Conservation (phyloP, 2,329 filamentous ascomycete species). For the Aspergillus nomiae region DNA sequence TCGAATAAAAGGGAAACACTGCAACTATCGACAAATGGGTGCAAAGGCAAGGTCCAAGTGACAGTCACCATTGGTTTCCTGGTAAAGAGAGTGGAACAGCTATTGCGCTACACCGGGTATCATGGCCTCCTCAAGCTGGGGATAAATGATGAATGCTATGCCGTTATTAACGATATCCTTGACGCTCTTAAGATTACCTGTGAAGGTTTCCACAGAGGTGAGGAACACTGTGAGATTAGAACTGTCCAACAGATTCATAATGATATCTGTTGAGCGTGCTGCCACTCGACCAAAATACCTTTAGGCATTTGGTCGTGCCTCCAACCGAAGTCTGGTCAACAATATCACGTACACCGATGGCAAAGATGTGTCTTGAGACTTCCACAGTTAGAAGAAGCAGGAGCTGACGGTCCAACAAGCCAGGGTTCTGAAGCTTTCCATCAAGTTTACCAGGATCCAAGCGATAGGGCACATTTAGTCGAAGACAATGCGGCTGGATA, state of each 20-base stretch:
- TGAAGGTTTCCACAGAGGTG: not conserved
- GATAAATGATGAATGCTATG: not conserved
- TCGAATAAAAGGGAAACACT: not conserved
- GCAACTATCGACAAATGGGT: not conserved
- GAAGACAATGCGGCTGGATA: not conserved
- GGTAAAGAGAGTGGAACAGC: not conserved
- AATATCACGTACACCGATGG: not conserved
- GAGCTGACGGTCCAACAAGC: not conserved
- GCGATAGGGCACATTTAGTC: not conserved
- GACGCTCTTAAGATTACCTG: not conserved
- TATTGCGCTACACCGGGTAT: not conserved
- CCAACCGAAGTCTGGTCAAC: too few species aligned
- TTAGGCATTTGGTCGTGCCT: too few species aligned
- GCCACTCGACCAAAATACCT: too few species aligned
- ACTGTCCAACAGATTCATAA: not conserved
- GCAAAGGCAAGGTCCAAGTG: not conserved
- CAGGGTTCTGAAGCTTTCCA: not conserved
- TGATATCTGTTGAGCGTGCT: not conserved
- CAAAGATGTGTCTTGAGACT: too few species aligned
- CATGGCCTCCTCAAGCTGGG: not conserved
- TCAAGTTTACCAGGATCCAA: not conserved
- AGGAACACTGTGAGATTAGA: not conserved
- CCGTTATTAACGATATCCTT: not conserved
- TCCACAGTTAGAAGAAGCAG: not conserved
- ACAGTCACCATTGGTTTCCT: not conserved